These are phyloP conservation scores for Trichoderma sp. DNA, from an alignment of 2,329 filamentous ascomycete species.

Conservation along the genomic window DNA sequence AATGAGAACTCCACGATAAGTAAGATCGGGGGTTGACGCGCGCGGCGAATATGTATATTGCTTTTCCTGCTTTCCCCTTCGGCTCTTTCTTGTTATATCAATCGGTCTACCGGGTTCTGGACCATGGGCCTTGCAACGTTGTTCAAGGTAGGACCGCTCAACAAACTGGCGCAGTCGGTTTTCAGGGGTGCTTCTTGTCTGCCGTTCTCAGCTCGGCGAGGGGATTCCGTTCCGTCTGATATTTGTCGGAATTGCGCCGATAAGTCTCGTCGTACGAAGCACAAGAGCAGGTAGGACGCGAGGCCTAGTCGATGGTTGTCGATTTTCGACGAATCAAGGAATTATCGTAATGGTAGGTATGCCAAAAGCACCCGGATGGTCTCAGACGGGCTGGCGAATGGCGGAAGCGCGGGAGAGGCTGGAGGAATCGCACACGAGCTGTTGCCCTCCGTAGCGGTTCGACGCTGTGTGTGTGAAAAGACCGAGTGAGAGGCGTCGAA, in stretches of 20 bases:
- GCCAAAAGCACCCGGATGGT: conserved; percentile 22
- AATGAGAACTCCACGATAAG: background rate
- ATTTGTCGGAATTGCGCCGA: conserved; percentile 19
- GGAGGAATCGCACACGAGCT: conserved; percentile 44
- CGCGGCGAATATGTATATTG: conserved; percentile 9
- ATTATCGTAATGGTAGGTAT: conserved; percentile 8
- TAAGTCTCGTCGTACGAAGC: conserved; percentile 3
- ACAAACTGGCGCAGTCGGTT: background rate
- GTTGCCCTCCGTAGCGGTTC: conserved; percentile 41
- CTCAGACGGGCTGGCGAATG: conserved; percentile 13
- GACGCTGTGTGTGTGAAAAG: conserved; percentile 18
- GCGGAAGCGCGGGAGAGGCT: conserved; percentile 28
- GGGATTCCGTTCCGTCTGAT: background rate
- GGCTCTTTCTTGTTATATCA: background rate
- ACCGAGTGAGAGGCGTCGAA: conserved; percentile 7
- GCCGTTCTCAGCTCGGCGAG: background rate
- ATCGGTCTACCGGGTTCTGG: conserved; percentile 3
- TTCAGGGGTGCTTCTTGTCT: background rate
- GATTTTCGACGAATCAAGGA: background rate
- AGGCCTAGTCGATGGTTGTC: background rate
- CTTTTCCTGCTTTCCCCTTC: background rate
- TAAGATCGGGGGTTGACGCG: background rate
- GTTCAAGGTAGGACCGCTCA: background rate
- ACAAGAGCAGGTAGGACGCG: conserved; percentile 20
- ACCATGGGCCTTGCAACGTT: conserved; percentile 8